Conservation (phyloP, 495 filamentous ascomycete species). For the Pyrenula massariospora region DNA sequence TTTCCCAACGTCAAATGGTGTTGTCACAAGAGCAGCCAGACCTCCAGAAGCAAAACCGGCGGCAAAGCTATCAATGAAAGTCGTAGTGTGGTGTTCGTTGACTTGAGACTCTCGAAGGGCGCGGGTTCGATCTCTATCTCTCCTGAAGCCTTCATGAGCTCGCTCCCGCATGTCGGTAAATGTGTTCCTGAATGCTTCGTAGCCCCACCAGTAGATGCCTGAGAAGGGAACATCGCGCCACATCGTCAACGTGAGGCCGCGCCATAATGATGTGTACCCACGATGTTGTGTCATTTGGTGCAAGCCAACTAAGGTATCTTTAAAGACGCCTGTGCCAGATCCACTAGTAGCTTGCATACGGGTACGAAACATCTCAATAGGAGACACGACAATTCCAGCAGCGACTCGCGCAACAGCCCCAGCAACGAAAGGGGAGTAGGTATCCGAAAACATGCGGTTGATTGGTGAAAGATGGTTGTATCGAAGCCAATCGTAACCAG, state of each 20-base stretch:
- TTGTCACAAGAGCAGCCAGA: conserved; percentile 79
- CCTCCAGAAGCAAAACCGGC: conserved; percentile 75
- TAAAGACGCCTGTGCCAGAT: conserved; percentile 48
- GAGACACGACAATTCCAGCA: conserved; percentile 74
- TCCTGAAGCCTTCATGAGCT: conserved; percentile 15
- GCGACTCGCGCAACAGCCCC: conserved; percentile 66
- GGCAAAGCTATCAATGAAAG: conserved; percentile 79
- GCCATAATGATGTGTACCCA: conserved; percentile 78
- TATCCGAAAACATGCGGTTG: conserved; percentile 41
- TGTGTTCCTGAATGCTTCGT: conserved; percentile 62
- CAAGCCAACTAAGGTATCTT: conserved; percentile 61
- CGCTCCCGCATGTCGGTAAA: conserved; percentile 53
- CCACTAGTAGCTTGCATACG: conserved; percentile 68
- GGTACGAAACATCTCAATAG: conserved; percentile 91
- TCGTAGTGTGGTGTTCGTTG: conserved; percentile 37
- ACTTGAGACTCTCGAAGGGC: conserved; percentile 29
- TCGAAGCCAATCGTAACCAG: conserved; percentile 93
- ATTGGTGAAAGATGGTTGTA: conserved; percentile 59
- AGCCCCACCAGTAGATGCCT: conserved; percentile 95
- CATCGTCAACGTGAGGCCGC: conserved; percentile 83
- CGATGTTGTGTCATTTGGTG: conserved; percentile 63
- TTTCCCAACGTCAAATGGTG: conserved; percentile 95
- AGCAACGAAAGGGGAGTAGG: conserved; percentile 67
- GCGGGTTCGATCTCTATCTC: conserved; percentile 9
- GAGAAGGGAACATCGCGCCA: conserved; percentile 98